These are phyloP conservation scores for Aspergillus haitiensis DNA, from an alignment of 495 filamentous ascomycete species.

Conservation along the genomic window DNA sequence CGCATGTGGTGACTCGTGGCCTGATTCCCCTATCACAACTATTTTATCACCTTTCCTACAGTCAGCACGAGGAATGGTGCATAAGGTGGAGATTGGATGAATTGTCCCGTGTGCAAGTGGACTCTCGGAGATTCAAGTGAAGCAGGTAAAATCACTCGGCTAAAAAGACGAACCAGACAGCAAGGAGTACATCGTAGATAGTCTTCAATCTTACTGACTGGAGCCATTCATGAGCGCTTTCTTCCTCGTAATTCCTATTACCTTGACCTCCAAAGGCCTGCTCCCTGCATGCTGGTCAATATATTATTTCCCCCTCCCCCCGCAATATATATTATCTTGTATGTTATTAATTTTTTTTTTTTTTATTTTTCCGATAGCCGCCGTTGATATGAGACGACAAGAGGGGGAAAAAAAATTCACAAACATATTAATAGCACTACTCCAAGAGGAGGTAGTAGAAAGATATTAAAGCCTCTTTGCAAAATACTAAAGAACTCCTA, in stretches of 20 bases:
- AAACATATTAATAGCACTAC: neutral
- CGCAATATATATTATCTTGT: neutral
- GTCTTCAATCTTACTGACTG: no score
- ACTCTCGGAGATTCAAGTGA: neutral
- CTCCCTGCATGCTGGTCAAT: no score
- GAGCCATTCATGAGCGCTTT: neutral
- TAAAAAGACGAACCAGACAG: neutral
- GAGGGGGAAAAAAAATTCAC: no score
- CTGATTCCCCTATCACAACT: neutral
- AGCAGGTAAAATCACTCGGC: constrained; percentile 1
- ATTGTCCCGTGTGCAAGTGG: constrained; percentile 16
- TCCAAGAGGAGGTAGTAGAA: neutral
- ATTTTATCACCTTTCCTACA: constrained; percentile 6
- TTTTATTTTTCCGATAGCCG: constrained; percentile 1
- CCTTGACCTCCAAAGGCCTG: no score
- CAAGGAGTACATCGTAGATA: neutral
- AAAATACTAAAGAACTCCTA: no score
- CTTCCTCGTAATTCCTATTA: neutral
- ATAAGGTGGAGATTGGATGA: constrained; percentile 12
- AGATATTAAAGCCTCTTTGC: neutral
- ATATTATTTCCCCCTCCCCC: neutral
- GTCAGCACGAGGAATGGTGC: neutral
- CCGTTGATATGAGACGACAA: neutral
- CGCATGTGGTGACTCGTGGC: neutral
- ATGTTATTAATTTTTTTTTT: neutral